Evolutionary conservation across 1,284 basidiomycete species (phyloP).

Genomic region (Pseudozyma pruni): DNA sequence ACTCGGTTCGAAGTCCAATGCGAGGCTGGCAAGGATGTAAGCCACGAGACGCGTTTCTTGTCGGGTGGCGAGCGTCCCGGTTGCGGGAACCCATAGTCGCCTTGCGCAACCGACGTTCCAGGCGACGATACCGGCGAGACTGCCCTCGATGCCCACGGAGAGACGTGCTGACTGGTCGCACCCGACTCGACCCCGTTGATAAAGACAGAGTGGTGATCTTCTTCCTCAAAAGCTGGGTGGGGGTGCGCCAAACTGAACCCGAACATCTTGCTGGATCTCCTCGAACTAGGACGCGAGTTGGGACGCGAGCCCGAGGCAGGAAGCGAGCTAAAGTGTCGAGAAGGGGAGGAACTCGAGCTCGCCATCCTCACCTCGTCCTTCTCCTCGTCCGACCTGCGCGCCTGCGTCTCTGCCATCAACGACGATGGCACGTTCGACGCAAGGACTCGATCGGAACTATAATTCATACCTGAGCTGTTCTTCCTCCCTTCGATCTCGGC

Average conservation of each 20-base stretch:
- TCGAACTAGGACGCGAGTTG: conserved; percentile 8
- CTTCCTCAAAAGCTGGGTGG: neutral
- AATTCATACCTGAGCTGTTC: conserved; percentile 27
- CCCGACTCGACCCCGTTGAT: conserved; percentile 10
- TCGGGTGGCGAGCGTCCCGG: neutral
- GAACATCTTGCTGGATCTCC: conserved; percentile 6
- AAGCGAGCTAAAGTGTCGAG: conserved; percentile 35
- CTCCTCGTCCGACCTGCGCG: conserved; percentile 14
- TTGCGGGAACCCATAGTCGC: neutral
- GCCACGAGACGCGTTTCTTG: conserved; percentile 28
- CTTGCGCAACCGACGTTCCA: conserved; percentile 13
- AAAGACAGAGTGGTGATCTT: neutral
- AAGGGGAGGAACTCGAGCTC: conserved; percentile 41
- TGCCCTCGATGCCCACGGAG: conserved; percentile 17
- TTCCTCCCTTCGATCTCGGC: conserved; percentile 24
- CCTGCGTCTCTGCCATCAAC: conserved; percentile 2
- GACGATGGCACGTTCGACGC: conserved; percentile 18
- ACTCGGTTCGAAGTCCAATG: conserved; percentile 10
- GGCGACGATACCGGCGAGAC: conserved; percentile 21
- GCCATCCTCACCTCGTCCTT: conserved; percentile 22
- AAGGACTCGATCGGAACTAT: conserved; percentile 2
- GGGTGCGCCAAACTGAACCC: neutral
- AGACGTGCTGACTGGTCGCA: conserved; percentile 7
- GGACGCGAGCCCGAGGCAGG: conserved; percentile 7
- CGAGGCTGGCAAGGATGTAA: conserved; percentile 20